Evolutionary conservation across 495 filamentous ascomycete genomes (phyloP).

Genomic region (Xylaria flabelliformis): DNA sequence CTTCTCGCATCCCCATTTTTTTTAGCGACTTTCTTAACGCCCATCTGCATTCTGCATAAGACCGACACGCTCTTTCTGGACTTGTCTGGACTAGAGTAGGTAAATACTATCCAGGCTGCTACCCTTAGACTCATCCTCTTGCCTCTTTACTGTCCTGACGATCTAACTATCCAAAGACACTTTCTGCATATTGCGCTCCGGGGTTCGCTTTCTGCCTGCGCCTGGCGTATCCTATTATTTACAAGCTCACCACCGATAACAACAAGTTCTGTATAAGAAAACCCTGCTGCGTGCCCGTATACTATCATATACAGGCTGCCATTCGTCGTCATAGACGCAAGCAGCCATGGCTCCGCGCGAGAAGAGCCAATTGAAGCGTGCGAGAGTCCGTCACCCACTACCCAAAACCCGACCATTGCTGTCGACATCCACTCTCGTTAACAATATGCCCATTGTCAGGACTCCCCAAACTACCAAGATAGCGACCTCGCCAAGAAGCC

Average conservation of each 20-base stretch:
- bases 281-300: neutral
- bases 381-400: conserved; percentile 47
- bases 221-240: neutral
- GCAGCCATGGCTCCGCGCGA: conserved; percentile 61
- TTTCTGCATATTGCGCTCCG: neutral
- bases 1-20: conserved; percentile 18
- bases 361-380: conserved; percentile 63
- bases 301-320: neutral
- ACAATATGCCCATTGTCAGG: conserved; percentile 40
- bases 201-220: conserved; percentile 9
- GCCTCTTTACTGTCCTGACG: neutral
- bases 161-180: neutral
- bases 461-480: conserved; percentile 51
- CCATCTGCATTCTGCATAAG: conserved; percentile 13
- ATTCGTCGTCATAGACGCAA: conserved; percentile 16
- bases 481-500: conserved; percentile 67
- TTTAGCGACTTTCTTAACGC: conserved; percentile 1
- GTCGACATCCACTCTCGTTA: conserved; percentile 30
- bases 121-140: neutral
- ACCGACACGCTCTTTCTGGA: conserved; percentile 2
- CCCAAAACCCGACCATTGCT: conserved; percentile 24
- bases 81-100: neutral
- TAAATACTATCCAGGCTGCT: conserved; percentile 4
- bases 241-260: neutral
- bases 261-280: neutral